Evolutionary conservation across 139 green algal species (phyloP).

Genomic region (Volvox africanus): DNA sequence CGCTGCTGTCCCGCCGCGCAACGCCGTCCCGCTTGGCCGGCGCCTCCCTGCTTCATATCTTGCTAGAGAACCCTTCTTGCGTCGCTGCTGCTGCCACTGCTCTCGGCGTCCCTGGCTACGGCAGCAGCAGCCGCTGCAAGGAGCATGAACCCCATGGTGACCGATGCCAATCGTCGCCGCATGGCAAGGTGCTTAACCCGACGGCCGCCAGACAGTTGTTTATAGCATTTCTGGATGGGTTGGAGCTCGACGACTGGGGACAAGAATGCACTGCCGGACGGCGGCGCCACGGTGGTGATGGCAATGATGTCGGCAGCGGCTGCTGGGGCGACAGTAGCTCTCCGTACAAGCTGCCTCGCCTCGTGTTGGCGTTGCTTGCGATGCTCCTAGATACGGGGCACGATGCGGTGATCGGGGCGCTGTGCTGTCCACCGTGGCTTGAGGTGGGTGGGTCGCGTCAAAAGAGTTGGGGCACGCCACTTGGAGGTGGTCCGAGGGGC

Average conservation of each 20-base stretch:
- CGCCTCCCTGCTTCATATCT: neutral
- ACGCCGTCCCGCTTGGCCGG: neutral
- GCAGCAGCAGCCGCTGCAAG: neutral
- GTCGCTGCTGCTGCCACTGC: neutral
- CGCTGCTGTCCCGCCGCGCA: conserved; percentile 4
- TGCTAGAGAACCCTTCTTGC: neutral
- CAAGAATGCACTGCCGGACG: neutral
- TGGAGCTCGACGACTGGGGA: neutral
- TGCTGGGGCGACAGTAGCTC: neutral
- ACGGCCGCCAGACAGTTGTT: neutral
- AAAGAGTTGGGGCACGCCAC: neutral
- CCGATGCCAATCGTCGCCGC: neutral
- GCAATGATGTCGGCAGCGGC: neutral
- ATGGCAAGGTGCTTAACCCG: neutral
- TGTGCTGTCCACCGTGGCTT: conserved; percentile 1
- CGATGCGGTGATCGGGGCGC: conserved; percentile 11
- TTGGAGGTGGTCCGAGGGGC: too few species aligned
- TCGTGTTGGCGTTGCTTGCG: conserved; percentile 5
- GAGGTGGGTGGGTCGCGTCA: neutral
- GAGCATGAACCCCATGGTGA: too few species aligned
- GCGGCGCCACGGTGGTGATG: neutral
- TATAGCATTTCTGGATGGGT: neutral
- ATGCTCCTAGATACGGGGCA: neutral
- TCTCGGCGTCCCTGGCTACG: neutral
- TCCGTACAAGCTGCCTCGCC: conserved; percentile 27